Percentiles rank a stretch among this genome's conserved stretches.
Evolutionary conservation across 2,329 filamentous ascomycete species (phyloP).

Genomic region (Sclerotinia glacialis): DNA sequence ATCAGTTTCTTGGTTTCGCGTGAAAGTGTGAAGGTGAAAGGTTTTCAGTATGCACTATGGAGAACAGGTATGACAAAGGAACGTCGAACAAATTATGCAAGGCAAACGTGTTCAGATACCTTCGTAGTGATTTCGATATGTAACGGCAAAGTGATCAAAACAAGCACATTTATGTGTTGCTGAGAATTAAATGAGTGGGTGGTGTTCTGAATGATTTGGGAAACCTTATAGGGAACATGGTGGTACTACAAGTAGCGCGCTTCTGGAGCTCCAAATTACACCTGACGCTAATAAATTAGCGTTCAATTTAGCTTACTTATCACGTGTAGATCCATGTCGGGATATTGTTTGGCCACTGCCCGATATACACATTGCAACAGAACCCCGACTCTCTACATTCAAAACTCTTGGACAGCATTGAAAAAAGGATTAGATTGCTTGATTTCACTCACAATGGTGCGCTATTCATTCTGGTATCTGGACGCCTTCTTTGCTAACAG

Average conservation of each 20-base stretch:
- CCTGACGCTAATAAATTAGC: neutral
- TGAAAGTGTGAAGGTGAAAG: constrained; percentile 6
- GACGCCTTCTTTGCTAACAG: constrained; percentile 25
- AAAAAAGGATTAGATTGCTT: constrained; percentile 13
- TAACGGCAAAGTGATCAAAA: neutral
- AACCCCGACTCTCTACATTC: constrained; percentile 17
- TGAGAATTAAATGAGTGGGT: neutral
- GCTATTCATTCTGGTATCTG: neutral
- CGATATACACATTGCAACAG: constrained; percentile 21
- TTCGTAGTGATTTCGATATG: neutral
- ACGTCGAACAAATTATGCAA: neutral
- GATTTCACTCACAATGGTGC: constrained; percentile 28
- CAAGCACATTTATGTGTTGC: neutral
- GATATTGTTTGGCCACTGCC: constrained; percentile 17
- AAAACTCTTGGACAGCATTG: constrained; percentile 21
- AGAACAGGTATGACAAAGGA: neutral
- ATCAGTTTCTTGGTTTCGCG: constrained; percentile 9
- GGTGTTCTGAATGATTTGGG: neutral
- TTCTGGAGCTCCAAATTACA: neutral
- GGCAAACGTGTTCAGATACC: neutral
- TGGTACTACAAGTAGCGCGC: neutral
- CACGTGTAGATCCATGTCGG: constrained; percentile 22
- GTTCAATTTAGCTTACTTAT: neutral
- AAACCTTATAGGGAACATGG: neutral
- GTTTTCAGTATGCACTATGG: neutral